Base-by-base conservation (phyloP, 2,329 filamentous ascomycete genomes). In the Colletotrichum camelliae region DNA sequence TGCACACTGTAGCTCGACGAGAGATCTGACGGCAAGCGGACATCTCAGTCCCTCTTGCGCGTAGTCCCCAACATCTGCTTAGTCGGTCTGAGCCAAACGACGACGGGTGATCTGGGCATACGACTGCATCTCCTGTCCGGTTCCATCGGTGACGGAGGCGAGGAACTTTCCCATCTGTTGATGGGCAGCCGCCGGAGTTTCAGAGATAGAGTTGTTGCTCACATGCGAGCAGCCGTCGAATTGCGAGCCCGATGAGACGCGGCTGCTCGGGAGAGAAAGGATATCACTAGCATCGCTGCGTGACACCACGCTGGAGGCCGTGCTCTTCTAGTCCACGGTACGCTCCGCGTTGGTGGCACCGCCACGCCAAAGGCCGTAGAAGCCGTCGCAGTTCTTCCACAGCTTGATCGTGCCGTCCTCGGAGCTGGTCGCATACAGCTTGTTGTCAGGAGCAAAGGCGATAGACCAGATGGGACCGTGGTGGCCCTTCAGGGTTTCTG, bases 371-470 rank as follows among this genome's bases (percentile, higher is more conserved):
- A 93, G 87, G 3, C 92, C 92, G 73, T 93, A 93, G 74, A 88
- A 90, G 1, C 91, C 92, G 7, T 92, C 90, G 75, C 91, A 93
- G 78, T 93, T 93, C 86, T 93, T 93, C 92, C 92, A 93, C 88
- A 99, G 89, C 87, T 99, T 99, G 84, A 99, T 97, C 0, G 97
- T 99, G 55, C 97, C 97, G 81, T 99, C 97, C 83, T 99, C 97
- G 65, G 96, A 98, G 35, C 95, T 97, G 2, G 97, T 99, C 2
- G 96, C 97, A 82, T 98, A 99, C 9, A 99, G 88, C 83, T 98
- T 98, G 62, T 96, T 96, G 81, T 99, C 97, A 0, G 97, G 97
- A 1, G 96, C 97, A 85, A 98, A 99, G 72, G 94, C 94, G 75
- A 97, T 93, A 7, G 96, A 98, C 97, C 97, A 99, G 77, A 99